These are phyloP conservation scores for Candida tetrigidarum DNA, from an alignment of 1,139 yeast genomes.

Conservation along the genomic window DNA sequence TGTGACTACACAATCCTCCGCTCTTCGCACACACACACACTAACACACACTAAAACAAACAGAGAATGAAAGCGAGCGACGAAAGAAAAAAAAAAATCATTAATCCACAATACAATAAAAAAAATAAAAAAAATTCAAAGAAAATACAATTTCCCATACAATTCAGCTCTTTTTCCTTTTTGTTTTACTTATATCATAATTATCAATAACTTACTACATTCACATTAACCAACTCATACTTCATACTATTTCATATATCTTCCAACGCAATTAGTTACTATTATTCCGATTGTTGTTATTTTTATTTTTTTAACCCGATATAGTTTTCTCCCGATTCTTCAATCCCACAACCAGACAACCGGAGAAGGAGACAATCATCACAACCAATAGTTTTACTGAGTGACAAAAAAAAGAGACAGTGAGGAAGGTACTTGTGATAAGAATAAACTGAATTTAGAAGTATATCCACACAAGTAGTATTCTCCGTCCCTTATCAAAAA, in stretches of 20 bases:
- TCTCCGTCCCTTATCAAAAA: background rate
- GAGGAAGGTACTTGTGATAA: background rate
- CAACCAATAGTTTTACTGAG: background rate
- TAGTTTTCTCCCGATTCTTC: slow-evolving; percentile 3
- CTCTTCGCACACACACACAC: slow-evolving; percentile 1
- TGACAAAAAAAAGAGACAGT: background rate
- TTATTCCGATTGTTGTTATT: too few relatives aligned
- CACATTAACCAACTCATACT: background rate
- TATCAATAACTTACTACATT: too few relatives aligned
- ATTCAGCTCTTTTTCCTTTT: background rate
- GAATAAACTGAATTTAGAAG: background rate
- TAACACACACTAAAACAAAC: background rate
- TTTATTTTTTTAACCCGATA: background rate
- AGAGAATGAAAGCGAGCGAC: too few relatives aligned
- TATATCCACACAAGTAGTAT: background rate
- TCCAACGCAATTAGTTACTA: background rate
- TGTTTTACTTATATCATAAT: background rate
- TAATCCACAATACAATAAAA: slow-evolving; percentile 3
- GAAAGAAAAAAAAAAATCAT: background rate
- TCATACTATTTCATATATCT: background rate
- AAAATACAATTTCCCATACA: background rate
- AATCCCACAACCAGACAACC: slow-evolving; percentile 3
- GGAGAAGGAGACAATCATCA: slow-evolving; percentile 1
- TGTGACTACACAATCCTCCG: background rate
- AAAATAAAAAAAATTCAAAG: slow-evolving; percentile 1